Conservation (phyloP, 73 alveolate genomes). For the Halteria grandinella region DNA sequence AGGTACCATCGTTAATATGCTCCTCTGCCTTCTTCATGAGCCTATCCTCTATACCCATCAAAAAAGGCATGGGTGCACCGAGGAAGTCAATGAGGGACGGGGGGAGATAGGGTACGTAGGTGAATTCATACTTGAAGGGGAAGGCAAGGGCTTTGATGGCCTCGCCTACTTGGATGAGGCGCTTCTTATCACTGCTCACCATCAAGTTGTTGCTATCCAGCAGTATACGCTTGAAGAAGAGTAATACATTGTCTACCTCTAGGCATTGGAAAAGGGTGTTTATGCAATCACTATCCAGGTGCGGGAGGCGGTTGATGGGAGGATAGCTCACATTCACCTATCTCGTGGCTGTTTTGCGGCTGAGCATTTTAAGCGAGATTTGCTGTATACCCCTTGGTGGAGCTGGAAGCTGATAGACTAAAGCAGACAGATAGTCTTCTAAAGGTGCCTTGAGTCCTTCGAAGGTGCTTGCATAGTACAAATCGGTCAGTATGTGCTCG, state of each 20-base stretch:
- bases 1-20: conserved; percentile 51
- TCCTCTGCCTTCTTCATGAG: conserved; percentile 41
- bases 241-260: conserved; percentile 31
- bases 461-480: conserved; percentile 6
- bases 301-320: conserved; percentile 47
- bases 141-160: conserved; percentile 43
- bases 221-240: conserved; percentile 24
- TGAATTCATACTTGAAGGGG: conserved; percentile 58
- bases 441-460: conserved; percentile 27
- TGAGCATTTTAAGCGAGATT: conserved; percentile 10
- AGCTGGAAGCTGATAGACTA: conserved; percentile 40
- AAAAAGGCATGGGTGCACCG: conserved; percentile 59
- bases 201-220: conserved; percentile 28
- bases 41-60: conserved; percentile 43
- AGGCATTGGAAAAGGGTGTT: conserved; percentile 37
- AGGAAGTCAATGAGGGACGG: conserved; percentile 54
- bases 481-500: conserved; percentile 8
- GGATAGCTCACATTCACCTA: conserved; percentile 1
- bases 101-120: conserved; percentile 61
- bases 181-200: conserved; percentile 17
- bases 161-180: conserved; percentile 50
- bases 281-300: conserved; percentile 12
- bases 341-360: conserved; percentile 20
- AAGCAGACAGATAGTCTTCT: conserved; percentile 28
- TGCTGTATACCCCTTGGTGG: conserved; percentile 58